These are phyloP conservation scores for Colletotrichum lupini DNA, from an alignment of 2,329 filamentous ascomycete species.

Conservation along the genomic window DNA sequence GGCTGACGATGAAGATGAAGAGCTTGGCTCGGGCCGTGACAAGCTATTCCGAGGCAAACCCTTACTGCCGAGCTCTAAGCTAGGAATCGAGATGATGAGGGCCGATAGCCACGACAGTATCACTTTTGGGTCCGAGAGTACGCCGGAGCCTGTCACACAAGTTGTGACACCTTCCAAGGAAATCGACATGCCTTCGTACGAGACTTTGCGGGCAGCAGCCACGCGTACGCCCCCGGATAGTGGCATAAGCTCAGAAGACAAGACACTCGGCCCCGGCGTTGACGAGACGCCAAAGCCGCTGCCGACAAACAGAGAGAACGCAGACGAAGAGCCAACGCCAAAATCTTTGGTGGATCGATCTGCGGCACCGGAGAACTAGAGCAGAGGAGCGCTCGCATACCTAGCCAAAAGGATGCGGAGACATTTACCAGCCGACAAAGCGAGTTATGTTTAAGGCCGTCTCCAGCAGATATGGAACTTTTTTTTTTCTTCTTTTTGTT, in stretches of 20 bases:
- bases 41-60: conserved; percentile 65
- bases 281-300: conserved; percentile 59
- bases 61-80: conserved; percentile 81
- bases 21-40: conserved; percentile 69
- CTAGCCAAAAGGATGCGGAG: not conserved
- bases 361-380: conserved; percentile 21
- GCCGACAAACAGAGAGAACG: conserved; percentile 35
- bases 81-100: conserved; percentile 97
- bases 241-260: conserved; percentile 37
- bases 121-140: conserved; percentile 60
- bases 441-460: not conserved
- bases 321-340: conserved; percentile 54
- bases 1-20: conserved; percentile 95
- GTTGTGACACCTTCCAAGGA: conserved; percentile 62
- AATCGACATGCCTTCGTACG: conserved; percentile 44
- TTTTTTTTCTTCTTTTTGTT: conserved; percentile 30
- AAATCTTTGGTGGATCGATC: conserved; percentile 42
- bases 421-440: conserved; percentile 1
- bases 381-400: conserved; percentile 24
- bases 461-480: conserved; percentile 11
- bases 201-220: conserved; percentile 38
- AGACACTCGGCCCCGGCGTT: conserved; percentile 38
- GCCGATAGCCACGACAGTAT: conserved; percentile 94
- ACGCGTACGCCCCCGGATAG: conserved; percentile 44
- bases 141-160: conserved; percentile 63